Conservation (phyloP, 352 stramenopile species). For the Phytophthora ramorum region DNA sequence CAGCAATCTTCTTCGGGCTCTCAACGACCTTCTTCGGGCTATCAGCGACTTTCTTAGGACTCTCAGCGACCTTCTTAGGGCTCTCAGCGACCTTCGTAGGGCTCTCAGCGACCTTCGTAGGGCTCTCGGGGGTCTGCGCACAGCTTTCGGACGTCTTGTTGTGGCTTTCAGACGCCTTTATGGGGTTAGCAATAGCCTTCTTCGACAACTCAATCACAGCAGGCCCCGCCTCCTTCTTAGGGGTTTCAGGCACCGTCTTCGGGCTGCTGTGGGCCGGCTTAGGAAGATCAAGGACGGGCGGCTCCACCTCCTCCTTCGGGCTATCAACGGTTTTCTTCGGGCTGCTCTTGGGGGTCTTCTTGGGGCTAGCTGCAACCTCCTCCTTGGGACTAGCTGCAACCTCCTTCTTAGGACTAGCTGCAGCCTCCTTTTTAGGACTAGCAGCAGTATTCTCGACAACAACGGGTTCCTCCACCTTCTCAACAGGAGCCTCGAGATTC, state of each 20-base stretch:
- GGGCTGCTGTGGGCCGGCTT: conserved; percentile 8
- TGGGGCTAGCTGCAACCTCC: conserved; percentile 6
- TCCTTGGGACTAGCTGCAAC: conserved; percentile 20
- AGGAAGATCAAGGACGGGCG: conserved; percentile 15
- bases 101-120: not conserved
- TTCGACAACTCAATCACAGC: conserved; percentile 22
- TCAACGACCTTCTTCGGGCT: conserved; percentile 5
- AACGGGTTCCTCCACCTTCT: conserved; percentile 9
- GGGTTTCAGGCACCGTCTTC: conserved; percentile 11
- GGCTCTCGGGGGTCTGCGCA: too few relatives aligned
- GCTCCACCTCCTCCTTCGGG: conserved; percentile 32
- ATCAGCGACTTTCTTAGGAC: conserved; percentile 1
- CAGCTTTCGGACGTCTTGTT: too few relatives aligned
- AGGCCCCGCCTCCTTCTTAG: conserved; percentile 28
- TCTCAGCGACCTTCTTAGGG: conserved; percentile 5
- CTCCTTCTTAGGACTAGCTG: conserved; percentile 3
- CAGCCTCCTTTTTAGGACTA: conserved; percentile 3
- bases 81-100: conserved; percentile 19
- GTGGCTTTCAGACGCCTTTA: conserved; percentile 2
- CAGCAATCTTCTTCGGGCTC: conserved; percentile 27
- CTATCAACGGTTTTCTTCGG: conserved; percentile 19
- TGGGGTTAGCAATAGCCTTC: conserved; percentile 12
- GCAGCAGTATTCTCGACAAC: conserved; percentile 8
- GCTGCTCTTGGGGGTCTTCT: conserved; percentile 17
- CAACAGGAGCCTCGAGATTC: conserved; percentile 4